Conservation (phyloP, 495 filamentous ascomycete species). For the Penicillium longicatenatum region DNA sequence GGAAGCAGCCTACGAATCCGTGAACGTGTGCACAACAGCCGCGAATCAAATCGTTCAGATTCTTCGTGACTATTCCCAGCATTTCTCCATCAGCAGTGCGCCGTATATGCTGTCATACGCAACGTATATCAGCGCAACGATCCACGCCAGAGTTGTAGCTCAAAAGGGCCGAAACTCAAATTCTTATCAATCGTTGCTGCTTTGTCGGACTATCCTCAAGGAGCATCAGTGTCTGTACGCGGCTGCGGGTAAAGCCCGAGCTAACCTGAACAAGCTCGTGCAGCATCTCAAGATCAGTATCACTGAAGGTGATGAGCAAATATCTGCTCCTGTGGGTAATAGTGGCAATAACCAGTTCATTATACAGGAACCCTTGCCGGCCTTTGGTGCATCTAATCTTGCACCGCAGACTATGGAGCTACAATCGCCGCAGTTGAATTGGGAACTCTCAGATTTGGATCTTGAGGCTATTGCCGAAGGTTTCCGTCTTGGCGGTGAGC, state of each 20-base stretch:
- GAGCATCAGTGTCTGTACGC: constrained; percentile 25
- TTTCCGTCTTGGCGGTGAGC: constrained; percentile 28
- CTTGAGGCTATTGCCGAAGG: constrained; percentile 32
- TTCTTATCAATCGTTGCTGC: constrained; percentile 23
- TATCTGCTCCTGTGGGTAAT: not conserved
- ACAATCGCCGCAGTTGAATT: constrained; percentile 19
- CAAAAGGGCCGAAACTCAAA: constrained; percentile 26
- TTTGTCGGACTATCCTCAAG: constrained; percentile 22
- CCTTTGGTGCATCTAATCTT: not conserved
- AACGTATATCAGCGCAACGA: constrained; percentile 37
- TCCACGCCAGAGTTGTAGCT: constrained; percentile 33
- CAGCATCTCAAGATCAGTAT: constrained; percentile 19
- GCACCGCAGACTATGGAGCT: constrained; percentile 11
- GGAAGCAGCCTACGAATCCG: constrained; percentile 28
- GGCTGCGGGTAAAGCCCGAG: constrained; percentile 27
- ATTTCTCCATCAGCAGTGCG: constrained; percentile 29
- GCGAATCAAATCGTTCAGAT: constrained; percentile 37
- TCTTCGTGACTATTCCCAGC: constrained; percentile 28
- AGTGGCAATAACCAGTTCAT: not conserved
- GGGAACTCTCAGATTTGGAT: constrained; percentile 31
- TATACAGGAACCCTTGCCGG: not conserved
- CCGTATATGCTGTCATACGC: constrained; percentile 39
- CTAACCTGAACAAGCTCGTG: constrained; percentile 24
- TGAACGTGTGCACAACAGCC: constrained; percentile 30
- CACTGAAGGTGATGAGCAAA: constrained; percentile 4